Base-by-base conservation (phyloP, 768 basidiomycete species). In the Tricholoma sp. region DNA sequence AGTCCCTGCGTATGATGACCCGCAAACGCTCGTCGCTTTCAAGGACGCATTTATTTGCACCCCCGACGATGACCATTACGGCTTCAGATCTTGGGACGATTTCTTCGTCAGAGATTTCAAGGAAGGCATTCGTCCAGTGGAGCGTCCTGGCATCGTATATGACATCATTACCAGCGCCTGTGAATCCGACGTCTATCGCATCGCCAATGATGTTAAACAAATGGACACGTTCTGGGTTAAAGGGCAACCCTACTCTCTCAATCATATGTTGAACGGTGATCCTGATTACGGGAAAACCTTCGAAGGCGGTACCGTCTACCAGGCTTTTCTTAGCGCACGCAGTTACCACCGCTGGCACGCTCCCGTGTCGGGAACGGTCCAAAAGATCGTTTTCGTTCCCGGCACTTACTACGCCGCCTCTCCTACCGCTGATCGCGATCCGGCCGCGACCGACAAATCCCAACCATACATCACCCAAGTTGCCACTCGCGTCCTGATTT, bases 321-420 rank as follows among this genome's bases (percentile, higher is more conserved):
- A 86, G 61, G 83, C 78, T 0, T 84, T 85, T 68, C 76, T 88
- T 57, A 73, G 72, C 52, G 74, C 81, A 2, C 61, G 75, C 28
- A 74, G 76, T 31, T 87, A 85, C 61, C 86, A 86, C 61, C 80
- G 84, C 59, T 86, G 84, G 84, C 81, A 82, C 65, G 69, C 74
- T 50, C 86, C 86, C 54, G 75, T 86, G 10, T 70, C 73, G 39
- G 81, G 81, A 2, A 67, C 44, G 1, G 68, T 82, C 47, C 65
- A 57, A 17, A 69, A 77, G 65, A 67, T 70, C 13, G 74, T 73
- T 12, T 62, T 74, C 41, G 66, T 82, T 17, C 78, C 80, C 11
- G 80, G 81, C 3, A 76, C 76, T 3, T 81, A 81, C 65, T 85
- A 77, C 59, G 74, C 75, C 17, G 67, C 69, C 13, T 65, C 69